Base-by-base conservation (phyloP, 805 yeast species). In the Spathaspora arborariae region DNA sequence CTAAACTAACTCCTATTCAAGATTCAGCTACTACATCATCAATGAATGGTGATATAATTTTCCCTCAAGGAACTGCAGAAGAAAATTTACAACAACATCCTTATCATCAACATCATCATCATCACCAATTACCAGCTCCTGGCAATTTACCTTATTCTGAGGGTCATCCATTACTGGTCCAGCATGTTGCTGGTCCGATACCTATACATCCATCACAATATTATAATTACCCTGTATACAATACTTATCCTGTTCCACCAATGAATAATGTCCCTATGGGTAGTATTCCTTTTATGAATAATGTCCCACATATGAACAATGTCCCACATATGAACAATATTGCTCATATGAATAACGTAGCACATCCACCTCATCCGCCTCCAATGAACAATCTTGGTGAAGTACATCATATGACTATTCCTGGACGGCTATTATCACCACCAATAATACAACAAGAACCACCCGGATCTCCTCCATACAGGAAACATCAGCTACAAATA, bases 121-220 rank as follows among this genome's bases (percentile, higher is more conserved):
- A 13, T n/a, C 15, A 30, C 5, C 35, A 6, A 45, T 35, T 16
- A 37, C 52, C 18, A 37, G 26, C 20, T 39, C 46, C 44, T 44
- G 34, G 35, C 18, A 21, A 35, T 22, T n/a, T 19, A 8, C 20
- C 30, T 13, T 39, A 16, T 35, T 20, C 15, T 19, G 8, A 9
- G 10, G 21, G 19, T 7, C 36, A 20, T 9, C 15, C 38, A 10
- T 22, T 37, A 15, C 26, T 16, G 2, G 16, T 20, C 4, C 42
- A 20, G 8, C 22, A 22, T 37, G 37, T 39, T 37, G 16, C 24
- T 6, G 40, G 40, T 2, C 40, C 40, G 5, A 20, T 21, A 4
- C 40, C 40, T 20, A 15, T 37, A 18, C 40, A 37, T 20, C 26
- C 40, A 11, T 10, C 22, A 21, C 40, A 20, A 21, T 37, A 37